Evolutionary conservation across 169 alveolate species (phyloP), one percentile per base, ranked within the genome.

Genomic region (Plasmodium blacklocki): DNA sequence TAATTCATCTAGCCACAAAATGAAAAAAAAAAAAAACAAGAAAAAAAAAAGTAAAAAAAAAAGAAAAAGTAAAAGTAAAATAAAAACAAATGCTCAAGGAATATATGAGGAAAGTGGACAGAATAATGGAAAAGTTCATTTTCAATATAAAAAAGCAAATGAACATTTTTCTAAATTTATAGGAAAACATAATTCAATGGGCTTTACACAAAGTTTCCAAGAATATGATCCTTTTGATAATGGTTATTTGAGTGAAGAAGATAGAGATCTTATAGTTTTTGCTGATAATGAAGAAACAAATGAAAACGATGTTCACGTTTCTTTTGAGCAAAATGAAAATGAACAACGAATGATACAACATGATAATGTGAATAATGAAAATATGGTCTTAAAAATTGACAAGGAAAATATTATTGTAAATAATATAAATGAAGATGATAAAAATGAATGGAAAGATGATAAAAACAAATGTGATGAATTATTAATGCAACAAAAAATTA

Each of bases 211-310:
- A 43, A 54, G 74, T 83, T 54, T 67, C 47, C 91, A 83, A 83
- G 91, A 83, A 29, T 83, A 68, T 72, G 91, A 83, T 59, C 91
- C 91, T 3, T 83, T 83, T 83, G 85, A 52, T 14, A 49, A 73
- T 83, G 91, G 91, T 14, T 83, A 83, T 50, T 43, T 83, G 59
- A 83, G 85, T 83, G 91, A 83, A 63, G 74, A 70, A 56, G 73
- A 83, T 52, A 83, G 91, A 83, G 91, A 83, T 62, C 45, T 83
- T 63, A 72, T 83, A 43, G 91, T 83, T 68, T 83, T 83, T 59
- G 91, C 91, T 4, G 91, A 83, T 29, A 83, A 83, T 50, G 91
- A 83, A 0, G 91, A 83, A 39, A 49, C 78, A 23, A 78, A 39
- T 47, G 74, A 2, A 1, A 19, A 39, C 39, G 19, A 4, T 32